phyloP scores from a whole-genome alignment of 805 yeast genomes.

The Blastobotrys americana region DNA sequence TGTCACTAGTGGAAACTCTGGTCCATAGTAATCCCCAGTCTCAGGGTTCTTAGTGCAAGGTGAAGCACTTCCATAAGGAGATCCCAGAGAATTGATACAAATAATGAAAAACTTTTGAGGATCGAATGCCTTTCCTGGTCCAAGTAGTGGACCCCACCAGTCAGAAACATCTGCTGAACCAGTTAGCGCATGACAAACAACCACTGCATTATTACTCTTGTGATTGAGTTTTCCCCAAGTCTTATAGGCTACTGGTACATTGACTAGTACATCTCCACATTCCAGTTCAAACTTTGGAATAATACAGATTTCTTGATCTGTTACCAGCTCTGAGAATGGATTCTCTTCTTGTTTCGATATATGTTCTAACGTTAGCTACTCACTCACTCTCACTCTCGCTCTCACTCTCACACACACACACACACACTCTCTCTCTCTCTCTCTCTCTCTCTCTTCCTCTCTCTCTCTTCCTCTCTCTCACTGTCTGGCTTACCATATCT shows the following conservation, averaged over 20 bases:
- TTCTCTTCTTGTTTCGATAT: slow-evolving; percentile 38
- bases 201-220: slow-evolving; percentile 63
- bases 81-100: slow-evolving; percentile 88
- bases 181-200: slow-evolving; percentile 93
- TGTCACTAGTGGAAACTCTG: slow-evolving; percentile 89
- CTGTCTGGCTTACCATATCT: too few relatives aligned
- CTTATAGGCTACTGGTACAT: slow-evolving; percentile 91
- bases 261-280: slow-evolving; percentile 62
- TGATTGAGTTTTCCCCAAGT: slow-evolving; percentile 87
- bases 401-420: too few relatives aligned
- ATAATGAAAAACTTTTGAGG: slow-evolving; percentile 79
- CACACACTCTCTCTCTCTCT: too few relatives aligned
- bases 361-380: too few relatives aligned
- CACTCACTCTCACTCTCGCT: too few relatives aligned
- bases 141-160: slow-evolving; percentile 98
- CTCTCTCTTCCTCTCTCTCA: too few relatives aligned
- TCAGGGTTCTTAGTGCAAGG: slow-evolving; percentile 78
- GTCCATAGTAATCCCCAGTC: slow-evolving; percentile 76
- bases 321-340: slow-evolving; percentile 61
- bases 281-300: slow-evolving; percentile 71
- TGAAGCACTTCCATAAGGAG: slow-evolving; percentile 93
- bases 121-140: slow-evolving; percentile 81
- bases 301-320: slow-evolving; percentile 69
- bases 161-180: slow-evolving; percentile 94
- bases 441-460: too few relatives aligned